These are phyloP conservation scores for Podaxis carcinomalis DNA, from an alignment of 768 basidiomycete genomes.

Conservation along the genomic window DNA sequence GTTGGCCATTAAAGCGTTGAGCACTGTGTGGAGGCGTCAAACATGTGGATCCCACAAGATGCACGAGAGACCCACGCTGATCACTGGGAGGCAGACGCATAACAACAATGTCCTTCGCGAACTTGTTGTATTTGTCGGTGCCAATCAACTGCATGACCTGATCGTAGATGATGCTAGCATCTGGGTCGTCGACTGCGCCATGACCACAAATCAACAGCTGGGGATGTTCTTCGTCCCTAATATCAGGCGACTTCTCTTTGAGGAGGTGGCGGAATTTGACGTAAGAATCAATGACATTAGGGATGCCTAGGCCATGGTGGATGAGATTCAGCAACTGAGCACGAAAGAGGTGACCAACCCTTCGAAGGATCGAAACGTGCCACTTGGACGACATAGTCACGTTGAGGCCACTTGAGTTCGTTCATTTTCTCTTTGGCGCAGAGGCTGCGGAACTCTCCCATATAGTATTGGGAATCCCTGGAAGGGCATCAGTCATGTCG, in stretches of 20 bases:
- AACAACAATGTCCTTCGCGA: constrained; percentile 63
- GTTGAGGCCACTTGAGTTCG: constrained; percentile 72
- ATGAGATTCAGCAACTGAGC: background rate
- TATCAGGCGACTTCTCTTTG: constrained; percentile 34
- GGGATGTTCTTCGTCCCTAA: constrained; percentile 51
- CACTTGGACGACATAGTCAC: constrained; percentile 86
- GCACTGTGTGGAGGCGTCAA: constrained; percentile 36
- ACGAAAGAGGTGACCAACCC: constrained; percentile 21
- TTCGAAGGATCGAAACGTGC: constrained; percentile 91
- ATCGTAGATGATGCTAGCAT: constrained; percentile 90
- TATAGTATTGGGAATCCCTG: constrained; percentile 81
- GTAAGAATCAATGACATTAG: constrained; percentile 85
- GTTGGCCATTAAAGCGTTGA: constrained; percentile 88
- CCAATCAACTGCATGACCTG: constrained; percentile 61
- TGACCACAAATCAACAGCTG: constrained; percentile 86
- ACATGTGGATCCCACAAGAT: constrained; percentile 29
- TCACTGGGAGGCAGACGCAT: constrained; percentile 83
- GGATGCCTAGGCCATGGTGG: constrained; percentile 56
- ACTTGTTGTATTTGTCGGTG: constrained; percentile 46
- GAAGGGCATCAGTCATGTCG: background rate
- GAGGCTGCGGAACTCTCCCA: constrained; percentile 80
- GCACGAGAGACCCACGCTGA: constrained; percentile 50
- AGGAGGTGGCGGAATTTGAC: constrained; percentile 73
- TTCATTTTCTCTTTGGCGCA: constrained; percentile 79
- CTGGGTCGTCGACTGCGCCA: constrained; percentile 92